Conservation (phyloP, 805 yeast species). For the Ogataea trehalophila region DNA sequence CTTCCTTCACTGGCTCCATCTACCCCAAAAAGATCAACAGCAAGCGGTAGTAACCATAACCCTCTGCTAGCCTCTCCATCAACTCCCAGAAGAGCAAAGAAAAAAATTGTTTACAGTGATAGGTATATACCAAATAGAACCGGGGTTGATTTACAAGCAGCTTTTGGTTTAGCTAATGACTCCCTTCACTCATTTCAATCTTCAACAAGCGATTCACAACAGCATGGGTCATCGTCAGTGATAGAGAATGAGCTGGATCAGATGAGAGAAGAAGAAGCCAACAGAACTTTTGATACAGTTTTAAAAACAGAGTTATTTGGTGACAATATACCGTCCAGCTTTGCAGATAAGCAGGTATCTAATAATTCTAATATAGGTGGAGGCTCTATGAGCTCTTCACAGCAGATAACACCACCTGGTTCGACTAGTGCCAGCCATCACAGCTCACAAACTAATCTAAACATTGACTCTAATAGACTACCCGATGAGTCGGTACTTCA, state of each 20-base stretch:
- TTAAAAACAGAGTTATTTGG: slow-evolving; percentile 90
- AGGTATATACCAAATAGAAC: slow-evolving; percentile 84
- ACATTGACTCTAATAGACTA: slow-evolving; percentile 4
- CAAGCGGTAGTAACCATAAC: slow-evolving; percentile 7
- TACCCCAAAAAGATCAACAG: slow-evolving; percentile 15
- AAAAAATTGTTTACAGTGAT: slow-evolving; percentile 63
- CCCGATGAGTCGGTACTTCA: slow-evolving; percentile 20
- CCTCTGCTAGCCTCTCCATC: slow-evolving; percentile 32
- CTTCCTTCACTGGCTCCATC: slow-evolving; percentile 16
- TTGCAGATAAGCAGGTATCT: slow-evolving; percentile 12
- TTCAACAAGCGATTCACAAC: slow-evolving; percentile 1
- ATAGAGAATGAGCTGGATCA: slow-evolving; percentile 59
- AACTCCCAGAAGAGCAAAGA: slow-evolving; percentile 42
- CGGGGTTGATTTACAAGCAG: slow-evolving; percentile 85
- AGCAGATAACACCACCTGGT: slow-evolving; percentile 26
- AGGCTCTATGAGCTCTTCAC: slow-evolving; percentile 8
- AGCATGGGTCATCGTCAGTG: slow-evolving; percentile 18
- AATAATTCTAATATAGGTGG: neutral
- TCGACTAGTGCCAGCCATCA: slow-evolving; percentile 15
- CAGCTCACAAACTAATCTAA: slow-evolving; percentile 15
- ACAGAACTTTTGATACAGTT: slow-evolving; percentile 79
- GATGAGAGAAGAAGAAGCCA: slow-evolving; percentile 75
- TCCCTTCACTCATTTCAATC: slow-evolving; percentile 9
- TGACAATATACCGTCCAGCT: slow-evolving; percentile 57
- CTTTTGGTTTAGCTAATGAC: slow-evolving; percentile 47